Evolutionary conservation across 129 eudicot species (phyloP), one percentile per base, ranked within the genome.

Genomic region (Tagetes erecta): DNA sequence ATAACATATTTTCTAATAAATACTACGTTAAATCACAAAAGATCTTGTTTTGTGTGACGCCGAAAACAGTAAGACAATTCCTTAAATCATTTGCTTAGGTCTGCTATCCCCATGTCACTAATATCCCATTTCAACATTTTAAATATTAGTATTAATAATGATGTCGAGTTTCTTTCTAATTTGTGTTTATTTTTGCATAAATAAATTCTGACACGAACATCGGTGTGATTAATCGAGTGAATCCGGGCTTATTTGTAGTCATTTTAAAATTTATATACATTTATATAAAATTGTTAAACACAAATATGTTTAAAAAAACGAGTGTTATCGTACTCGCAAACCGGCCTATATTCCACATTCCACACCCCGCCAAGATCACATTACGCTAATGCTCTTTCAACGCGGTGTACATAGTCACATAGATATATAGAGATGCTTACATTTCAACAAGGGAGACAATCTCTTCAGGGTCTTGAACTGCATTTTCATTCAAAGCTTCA

Each of bases 381-480:
- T 20, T 20, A 20, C 27, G 27, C 27, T 20, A 20, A 20, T 20
- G 27, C 27, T 20, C 27, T 33, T 40, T 30, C 33, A 5, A 37
- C 6, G 13, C 0, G 50, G 20, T 73, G 5, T 8, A 47, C 8
- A 59, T 39, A 73, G 0, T n/a, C n/a, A n/a, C n/a, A 39, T 12
- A 53, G 10, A 46, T 3, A 9, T 27, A 68, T 34, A 74, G 41
- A 70, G 34, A 49, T 41, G 3, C 84, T 55, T 77, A 81, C 84
- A 81, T 81, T 70, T 81, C 84, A 63, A 81, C 51, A n/a, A 27
- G 80, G 53, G 84, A 71, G 45, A 66, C 65, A 27, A 81, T 58
- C 56, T 81, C 84, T 70, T 71, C 81, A 27, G 84, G 84, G 72
- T 81, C 80, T 70, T 81, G 81, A 70, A 81, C 84, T 12, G 84